phyloP scores from a whole-genome alignment of 192 early-diverging fungal species.

The Phycomyces blakesleeanus region DNA sequence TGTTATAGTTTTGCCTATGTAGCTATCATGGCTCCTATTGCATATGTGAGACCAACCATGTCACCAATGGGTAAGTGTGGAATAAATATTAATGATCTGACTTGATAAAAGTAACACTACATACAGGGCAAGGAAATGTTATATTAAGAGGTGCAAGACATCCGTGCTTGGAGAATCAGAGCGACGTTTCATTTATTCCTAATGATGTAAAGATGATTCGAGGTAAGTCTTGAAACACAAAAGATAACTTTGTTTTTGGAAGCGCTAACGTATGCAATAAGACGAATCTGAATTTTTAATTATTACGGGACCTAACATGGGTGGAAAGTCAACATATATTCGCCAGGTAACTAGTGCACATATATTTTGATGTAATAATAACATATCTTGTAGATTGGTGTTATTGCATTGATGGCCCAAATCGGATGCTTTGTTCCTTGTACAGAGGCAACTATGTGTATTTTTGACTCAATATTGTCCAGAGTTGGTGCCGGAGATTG shows the following conservation, averaged over 20 bases:
- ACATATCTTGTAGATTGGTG: constrained; percentile 61
- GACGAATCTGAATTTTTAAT: constrained; percentile 74
- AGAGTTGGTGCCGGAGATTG: constrained; percentile 94
- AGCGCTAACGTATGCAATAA: no score
- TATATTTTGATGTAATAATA: no score
- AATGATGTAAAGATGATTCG: constrained; percentile 80
- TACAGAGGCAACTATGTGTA: constrained; percentile 60
- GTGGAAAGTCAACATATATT: constrained; percentile 97
- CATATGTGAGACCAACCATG: constrained; percentile 80
- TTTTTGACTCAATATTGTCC: constrained; percentile 88
- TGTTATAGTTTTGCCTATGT: constrained; percentile 78
- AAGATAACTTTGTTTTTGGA: no score
- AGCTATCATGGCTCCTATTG: constrained; percentile 74
- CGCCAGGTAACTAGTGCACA: constrained; percentile 60
- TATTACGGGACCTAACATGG: constrained; percentile 98
- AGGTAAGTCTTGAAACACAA: constrained; percentile 38
- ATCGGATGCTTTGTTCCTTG: constrained; percentile 94
- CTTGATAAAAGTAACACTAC: background rate
- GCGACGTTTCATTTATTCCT: constrained; percentile 88
- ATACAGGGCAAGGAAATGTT: constrained; percentile 61
- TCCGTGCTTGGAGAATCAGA: constrained; percentile 92
- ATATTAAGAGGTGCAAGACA: constrained; percentile 72
- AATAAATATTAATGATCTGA: background rate
- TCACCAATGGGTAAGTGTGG: constrained; percentile 38
- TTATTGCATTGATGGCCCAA: constrained; percentile 92